phyloP scores from a whole-genome alignment of 352 stramenopile species.

The Paralagenidium karlingii region DNA sequence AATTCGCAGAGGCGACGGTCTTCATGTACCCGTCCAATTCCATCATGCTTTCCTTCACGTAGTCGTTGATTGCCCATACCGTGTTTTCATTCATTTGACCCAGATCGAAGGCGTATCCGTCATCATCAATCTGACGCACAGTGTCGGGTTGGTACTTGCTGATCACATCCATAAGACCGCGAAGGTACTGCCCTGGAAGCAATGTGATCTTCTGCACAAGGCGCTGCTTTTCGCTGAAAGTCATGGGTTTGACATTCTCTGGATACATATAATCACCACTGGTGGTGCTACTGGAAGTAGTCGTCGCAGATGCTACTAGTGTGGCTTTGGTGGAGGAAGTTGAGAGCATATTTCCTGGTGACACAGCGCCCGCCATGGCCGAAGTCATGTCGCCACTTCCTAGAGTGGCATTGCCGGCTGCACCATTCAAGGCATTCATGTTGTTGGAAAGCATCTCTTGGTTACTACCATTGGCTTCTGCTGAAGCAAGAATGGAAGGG shows the following conservation, averaged over 20 bases:
- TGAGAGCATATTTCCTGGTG: constrained; percentile 56
- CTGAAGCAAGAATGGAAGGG: no score
- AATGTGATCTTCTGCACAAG: constrained; percentile 81
- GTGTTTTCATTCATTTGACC: constrained; percentile 85
- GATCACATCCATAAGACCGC: constrained; percentile 78
- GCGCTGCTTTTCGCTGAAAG: constrained; percentile 69
- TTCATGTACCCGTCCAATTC: constrained; percentile 74
- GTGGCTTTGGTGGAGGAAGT: no score
- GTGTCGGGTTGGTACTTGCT: constrained; percentile 82
- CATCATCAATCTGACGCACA: constrained; percentile 75
- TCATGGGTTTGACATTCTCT: constrained; percentile 75
- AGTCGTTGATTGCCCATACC: constrained; percentile 78
- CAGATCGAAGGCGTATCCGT: constrained; percentile 78
- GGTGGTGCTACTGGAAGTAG: constrained; percentile 37
- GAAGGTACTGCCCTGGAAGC: constrained; percentile 70
- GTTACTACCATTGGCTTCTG: no score
- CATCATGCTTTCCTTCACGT: constrained; percentile 78
- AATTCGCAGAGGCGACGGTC: constrained; percentile 4
- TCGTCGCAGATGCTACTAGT: no score
- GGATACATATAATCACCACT: constrained; percentile 81
- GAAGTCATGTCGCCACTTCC: no score
- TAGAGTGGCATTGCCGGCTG: no score
- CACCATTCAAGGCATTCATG: constrained; percentile 1
- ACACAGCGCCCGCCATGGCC: constrained; percentile 24
- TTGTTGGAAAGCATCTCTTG: constrained; percentile 1